Percentiles rank a stretch among this genome's conserved stretches.
These are phyloP conservation scores for Apiotrichum sp. DNA, from an alignment of 1,284 basidiomycete species.

Conservation along the genomic window DNA sequence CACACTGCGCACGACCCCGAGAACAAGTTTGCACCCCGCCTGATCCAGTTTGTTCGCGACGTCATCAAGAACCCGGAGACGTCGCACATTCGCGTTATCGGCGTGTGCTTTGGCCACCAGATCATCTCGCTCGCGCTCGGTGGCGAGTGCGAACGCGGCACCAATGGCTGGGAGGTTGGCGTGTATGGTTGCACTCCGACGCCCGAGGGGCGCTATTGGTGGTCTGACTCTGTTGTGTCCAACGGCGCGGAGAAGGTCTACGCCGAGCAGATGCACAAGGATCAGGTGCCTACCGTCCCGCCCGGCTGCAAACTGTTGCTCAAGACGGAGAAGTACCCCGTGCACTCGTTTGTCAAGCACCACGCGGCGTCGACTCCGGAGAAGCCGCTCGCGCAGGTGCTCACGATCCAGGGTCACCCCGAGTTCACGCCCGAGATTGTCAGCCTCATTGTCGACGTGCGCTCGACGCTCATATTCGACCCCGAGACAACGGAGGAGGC, in stretches of 20 bases:
- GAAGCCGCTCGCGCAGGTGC: conserved; percentile 41
- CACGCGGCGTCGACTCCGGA: conserved; percentile 43
- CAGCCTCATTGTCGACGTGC: conserved; percentile 46
- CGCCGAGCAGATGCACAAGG: conserved; percentile 53
- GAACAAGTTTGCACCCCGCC: conserved; percentile 29
- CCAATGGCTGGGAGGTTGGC: conserved; percentile 52
- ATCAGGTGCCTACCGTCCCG: conserved; percentile 49
- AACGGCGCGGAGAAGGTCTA: conserved; percentile 39
- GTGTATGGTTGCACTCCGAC: conserved; percentile 48
- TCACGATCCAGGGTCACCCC: conserved; percentile 51
- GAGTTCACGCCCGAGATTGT: conserved; percentile 53
- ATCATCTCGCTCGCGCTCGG: conserved; percentile 52
- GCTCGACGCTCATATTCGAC: conserved; percentile 48
- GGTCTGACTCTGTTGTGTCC: conserved; percentile 39
- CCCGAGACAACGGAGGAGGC: conserved; percentile 41
- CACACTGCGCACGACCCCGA: conserved; percentile 38
- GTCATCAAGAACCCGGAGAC: conserved; percentile 24
- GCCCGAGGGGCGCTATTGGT: conserved; percentile 46
- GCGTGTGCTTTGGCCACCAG: conserved; percentile 54
- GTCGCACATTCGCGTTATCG: conserved; percentile 38
- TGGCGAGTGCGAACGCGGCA: conserved; percentile 44
- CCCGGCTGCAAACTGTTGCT: conserved; percentile 48
- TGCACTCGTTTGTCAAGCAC: conserved; percentile 50
- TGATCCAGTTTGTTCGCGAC: conserved; percentile 34
- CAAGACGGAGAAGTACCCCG: conserved; percentile 43